These are phyloP conservation scores for Sporothrix globosa DNA, from an alignment of 2,329 filamentous ascomycete species.

Conservation along the genomic window DNA sequence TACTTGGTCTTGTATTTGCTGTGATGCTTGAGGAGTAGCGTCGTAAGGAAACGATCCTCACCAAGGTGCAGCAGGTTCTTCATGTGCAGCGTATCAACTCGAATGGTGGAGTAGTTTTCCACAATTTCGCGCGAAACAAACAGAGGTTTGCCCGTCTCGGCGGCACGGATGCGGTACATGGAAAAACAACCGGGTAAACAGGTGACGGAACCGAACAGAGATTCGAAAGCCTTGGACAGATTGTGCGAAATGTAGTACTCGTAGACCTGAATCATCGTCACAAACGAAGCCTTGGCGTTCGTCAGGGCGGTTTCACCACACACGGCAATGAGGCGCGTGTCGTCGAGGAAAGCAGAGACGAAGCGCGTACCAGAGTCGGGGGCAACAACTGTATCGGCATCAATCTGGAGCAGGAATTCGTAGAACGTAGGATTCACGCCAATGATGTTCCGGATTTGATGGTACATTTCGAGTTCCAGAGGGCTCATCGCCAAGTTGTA, in stretches of 20 bases:
- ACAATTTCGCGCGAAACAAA: constrained; percentile 94
- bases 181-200: constrained; percentile 98
- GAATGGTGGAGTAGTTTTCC: constrained; percentile 84
- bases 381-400: constrained; percentile 94
- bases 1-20: constrained; percentile 98
- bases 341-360: constrained; percentile 85
- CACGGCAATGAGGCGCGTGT: constrained; percentile 88
- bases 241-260: constrained; percentile 99
- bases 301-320: constrained; percentile 94
- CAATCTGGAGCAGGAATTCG: constrained; percentile 94
- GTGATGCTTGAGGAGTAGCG: constrained; percentile 88
- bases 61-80: constrained; percentile 96
- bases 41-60: constrained; percentile 97
- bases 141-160: constrained; percentile 91
- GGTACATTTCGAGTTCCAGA: constrained; percentile 95
- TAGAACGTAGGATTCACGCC: constrained; percentile 98
- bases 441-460: constrained; percentile 98
- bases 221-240: constrained; percentile 95
- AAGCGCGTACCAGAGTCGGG: constrained; percentile 89
- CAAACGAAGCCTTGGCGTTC: constrained; percentile 89
- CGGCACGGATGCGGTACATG: constrained; percentile 96
- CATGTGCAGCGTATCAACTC: constrained; percentile 97
- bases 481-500: constrained; percentile 97
- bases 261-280: constrained; percentile 99
- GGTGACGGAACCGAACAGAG: constrained; percentile 94